Base-by-base conservation (phyloP, 1,139 yeast species). In the Sugiyamaella xylanicola region DNA sequence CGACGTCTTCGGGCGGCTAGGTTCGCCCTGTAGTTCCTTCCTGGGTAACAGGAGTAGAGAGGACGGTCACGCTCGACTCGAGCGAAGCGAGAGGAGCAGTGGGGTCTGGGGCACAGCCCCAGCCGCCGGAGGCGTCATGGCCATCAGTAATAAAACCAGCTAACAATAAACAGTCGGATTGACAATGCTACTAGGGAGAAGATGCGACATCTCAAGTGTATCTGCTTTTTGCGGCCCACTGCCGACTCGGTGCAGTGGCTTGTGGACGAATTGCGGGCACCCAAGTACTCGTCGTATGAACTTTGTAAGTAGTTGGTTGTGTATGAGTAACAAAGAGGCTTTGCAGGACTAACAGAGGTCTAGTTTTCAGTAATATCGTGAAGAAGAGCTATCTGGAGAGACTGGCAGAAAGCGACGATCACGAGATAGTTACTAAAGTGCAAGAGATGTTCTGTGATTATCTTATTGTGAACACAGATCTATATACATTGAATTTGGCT, bases 381-480 rank as follows among this genome's bases (percentile, higher is more conserved):
- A 77, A 83, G 54, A 92, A 92, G 71, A 77, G 84, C 36, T 87
- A 88, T 60, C 72, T 93, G 62, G 99, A 95, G 68, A 78, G 87
- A 55, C 69, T 93, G 41, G 99, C 99, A 0, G 96, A 90, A 69
- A 82, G 89, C 1, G 99, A 93, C 70, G 95, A 89, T 67, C 78
- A 84, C 65, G 99, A 92, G 67, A 83, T 84, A 4, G 87, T 95
- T 7, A 74, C 79, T 3, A 82, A 81, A 59, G 91, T 93, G 1
- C 82, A 86, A 59, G 99, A 93, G 68, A 69, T 91, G 48, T 93
- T 90, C 67, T 89, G 86, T 61, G 98, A 93, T 69, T 92, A 86
- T 68, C 77, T 82, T 59, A 84, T 88, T 4, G 74, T 91, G 54
- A 90, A 90, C 69, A 77, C 77, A 57, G 87, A 87, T 64, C 72